These are phyloP conservation scores for Boletus rufocinnamomeus DNA, from an alignment of 768 basidiomycete genomes.

Conservation along the genomic window DNA sequence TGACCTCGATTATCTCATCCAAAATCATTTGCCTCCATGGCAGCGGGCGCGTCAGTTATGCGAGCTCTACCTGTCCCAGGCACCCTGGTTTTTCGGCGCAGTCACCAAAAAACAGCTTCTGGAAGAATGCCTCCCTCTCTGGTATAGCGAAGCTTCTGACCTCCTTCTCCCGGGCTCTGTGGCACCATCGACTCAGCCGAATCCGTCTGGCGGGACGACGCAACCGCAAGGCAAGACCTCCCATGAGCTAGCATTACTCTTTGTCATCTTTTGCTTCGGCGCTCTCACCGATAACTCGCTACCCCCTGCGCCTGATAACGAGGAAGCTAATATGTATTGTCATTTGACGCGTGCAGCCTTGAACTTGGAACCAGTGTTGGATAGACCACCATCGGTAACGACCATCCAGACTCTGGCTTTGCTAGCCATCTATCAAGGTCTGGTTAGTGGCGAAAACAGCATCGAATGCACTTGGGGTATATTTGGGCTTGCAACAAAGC, in stretches of 20 bases:
- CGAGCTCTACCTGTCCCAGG: constrained; percentile 74
- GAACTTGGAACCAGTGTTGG: constrained; percentile 66
- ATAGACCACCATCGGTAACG: constrained; percentile 68
- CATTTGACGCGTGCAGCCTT: constrained; percentile 65
- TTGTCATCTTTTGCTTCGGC: constrained; percentile 64
- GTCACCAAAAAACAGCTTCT: constrained; percentile 61
- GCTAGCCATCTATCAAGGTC: constrained; percentile 71
- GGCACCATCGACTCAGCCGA: constrained; percentile 18
- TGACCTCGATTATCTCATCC: constrained; percentile 48
- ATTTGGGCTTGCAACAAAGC: constrained; percentile 64
- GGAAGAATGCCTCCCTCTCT: constrained; percentile 66
- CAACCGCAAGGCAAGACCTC: constrained; percentile 36
- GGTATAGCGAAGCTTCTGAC: constrained; percentile 55
- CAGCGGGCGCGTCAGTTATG: constrained; percentile 57
- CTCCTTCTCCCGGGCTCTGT: constrained; percentile 30
- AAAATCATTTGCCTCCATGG: constrained; percentile 58
- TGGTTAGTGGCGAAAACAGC: constrained; percentile 67
- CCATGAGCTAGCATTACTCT: constrained; percentile 65
- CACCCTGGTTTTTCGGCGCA: constrained; percentile 79
- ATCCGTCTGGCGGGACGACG: neutral
- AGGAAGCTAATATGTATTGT: constrained; percentile 54
- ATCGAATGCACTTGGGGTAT: constrained; percentile 69
- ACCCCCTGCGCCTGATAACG: constrained; percentile 54
- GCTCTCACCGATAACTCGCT: constrained; percentile 56
- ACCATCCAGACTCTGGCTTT: constrained; percentile 68